Evolutionary conservation across 495 filamentous ascomycete genomes (phyloP).

Genomic region (Hypoxylon trugodes): DNA sequence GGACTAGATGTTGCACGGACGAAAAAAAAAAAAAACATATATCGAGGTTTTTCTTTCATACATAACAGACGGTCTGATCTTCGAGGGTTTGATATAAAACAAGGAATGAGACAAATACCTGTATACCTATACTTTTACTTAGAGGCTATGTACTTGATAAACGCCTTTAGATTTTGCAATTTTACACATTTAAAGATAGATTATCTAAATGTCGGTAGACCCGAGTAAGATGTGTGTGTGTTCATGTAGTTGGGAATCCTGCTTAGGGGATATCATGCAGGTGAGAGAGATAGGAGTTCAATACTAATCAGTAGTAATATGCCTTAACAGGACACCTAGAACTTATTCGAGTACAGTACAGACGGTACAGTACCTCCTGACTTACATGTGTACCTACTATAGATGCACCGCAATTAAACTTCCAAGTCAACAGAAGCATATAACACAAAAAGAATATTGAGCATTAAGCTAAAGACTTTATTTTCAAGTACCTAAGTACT

Average conservation of each 20-base stretch:
- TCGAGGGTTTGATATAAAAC: too few relatives aligned
- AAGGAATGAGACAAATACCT: too few relatives aligned
- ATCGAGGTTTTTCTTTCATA: too few relatives aligned
- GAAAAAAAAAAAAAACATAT: background rate
- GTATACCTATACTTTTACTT: too few relatives aligned
- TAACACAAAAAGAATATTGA: background rate
- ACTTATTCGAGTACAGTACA: background rate
- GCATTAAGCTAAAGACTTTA: slow-evolving; percentile 29
- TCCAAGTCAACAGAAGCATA: background rate
- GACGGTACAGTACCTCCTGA: background rate
- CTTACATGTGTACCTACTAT: background rate
- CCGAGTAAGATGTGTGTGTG: background rate
- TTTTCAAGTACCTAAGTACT: too few relatives aligned
- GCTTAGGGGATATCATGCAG: background rate
- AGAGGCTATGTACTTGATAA: too few relatives aligned
- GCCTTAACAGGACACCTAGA: too few relatives aligned
- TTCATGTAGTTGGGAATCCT: background rate
- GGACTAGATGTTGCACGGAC: slow-evolving; percentile 16
- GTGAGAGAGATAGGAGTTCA: background rate
- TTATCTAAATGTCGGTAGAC: too few relatives aligned
- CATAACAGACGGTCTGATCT: too few relatives aligned
- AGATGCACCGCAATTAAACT: slow-evolving; percentile 8
- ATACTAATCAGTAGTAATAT: too few relatives aligned
- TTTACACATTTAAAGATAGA: too few relatives aligned
- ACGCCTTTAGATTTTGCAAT: too few relatives aligned